Percentiles rank a stretch among this genome's conserved stretches.
Evolutionary conservation across 805 yeast genomes (phyloP).

Genomic region (Barnettozyma botsteinii): DNA sequence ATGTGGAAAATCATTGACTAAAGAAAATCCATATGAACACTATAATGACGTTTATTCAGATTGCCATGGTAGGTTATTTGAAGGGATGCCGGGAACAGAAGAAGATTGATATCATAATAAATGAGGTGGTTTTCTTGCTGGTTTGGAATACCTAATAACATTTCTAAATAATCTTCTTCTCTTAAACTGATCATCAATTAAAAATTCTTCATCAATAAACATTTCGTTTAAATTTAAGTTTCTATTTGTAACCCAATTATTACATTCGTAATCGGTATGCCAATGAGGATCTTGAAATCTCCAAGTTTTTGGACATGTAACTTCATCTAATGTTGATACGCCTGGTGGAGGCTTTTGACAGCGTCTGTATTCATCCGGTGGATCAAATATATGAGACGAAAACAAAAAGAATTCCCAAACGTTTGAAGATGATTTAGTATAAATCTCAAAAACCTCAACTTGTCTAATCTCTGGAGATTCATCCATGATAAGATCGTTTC

Average conservation of each 20-base stretch:
- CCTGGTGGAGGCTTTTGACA: constrained; percentile 63
- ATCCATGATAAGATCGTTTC: constrained; percentile 59
- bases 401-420: constrained; percentile 59
- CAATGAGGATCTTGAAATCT: constrained; percentile 53
- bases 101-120: constrained; percentile 10
- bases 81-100: constrained; percentile 40
- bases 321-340: constrained; percentile 43
- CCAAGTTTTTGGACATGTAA: constrained; percentile 73
- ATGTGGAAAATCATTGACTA: constrained; percentile 40
- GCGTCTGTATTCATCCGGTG: constrained; percentile 37
- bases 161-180: constrained; percentile 52
- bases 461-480: constrained; percentile 52
- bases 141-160: constrained; percentile 42
- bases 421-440: constrained; percentile 53
- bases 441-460: constrained; percentile 75
- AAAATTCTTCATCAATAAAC: constrained; percentile 45
- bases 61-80: constrained; percentile 48
- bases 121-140: constrained; percentile 29
- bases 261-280: constrained; percentile 54
- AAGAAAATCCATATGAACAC: constrained; percentile 46
- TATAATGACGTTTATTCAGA: constrained; percentile 35
- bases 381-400: constrained; percentile 51
- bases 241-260: constrained; percentile 46
- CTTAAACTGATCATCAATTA: constrained; percentile 42
- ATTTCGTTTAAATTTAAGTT: constrained; percentile 27